phyloP scores from a whole-genome alignment of 2,329 filamentous ascomycete species.

The Neospermospora avenae region DNA sequence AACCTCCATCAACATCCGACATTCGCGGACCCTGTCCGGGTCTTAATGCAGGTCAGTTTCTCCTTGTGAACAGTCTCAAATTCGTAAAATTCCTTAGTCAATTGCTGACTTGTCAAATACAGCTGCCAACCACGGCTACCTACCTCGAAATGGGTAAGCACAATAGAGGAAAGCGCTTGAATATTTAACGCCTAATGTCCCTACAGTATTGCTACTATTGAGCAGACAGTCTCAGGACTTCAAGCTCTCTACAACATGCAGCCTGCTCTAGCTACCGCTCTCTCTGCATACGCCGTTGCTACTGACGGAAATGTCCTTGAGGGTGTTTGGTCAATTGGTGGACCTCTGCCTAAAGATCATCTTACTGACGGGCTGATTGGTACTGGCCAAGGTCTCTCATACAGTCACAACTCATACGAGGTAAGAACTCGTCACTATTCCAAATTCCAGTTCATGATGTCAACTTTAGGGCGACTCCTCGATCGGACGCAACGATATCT shows the following conservation, averaged over 20 bases:
- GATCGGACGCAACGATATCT: slow-evolving; percentile 2
- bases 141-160: slow-evolving; percentile 17
- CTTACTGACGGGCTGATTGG: neutral
- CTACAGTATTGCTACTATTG: slow-evolving; percentile 1
- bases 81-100: no score
- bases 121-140: slow-evolving; percentile 40
- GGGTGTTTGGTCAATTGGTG: slow-evolving; percentile 6
- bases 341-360: slow-evolving; percentile 1
- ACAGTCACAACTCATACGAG: slow-evolving; percentile 9
- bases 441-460: neutral
- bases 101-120: no score
- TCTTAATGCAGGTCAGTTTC: slow-evolving; percentile 39
- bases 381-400: neutral
- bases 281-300: slow-evolving; percentile 4
- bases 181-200: neutral
- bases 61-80: no score
- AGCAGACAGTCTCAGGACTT: slow-evolving; percentile 1
- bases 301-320: slow-evolving; percentile 2
- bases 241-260: slow-evolving; percentile 3
- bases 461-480: neutral
- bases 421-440: neutral
- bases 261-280: neutral
- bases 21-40: slow-evolving; percentile 22
- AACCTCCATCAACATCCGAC: slow-evolving; percentile 6
- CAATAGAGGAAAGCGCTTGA: neutral